phyloP scores from a whole-genome alignment of 768 basidiomycete genomes.

The Tulasnella calospora region DNA sequence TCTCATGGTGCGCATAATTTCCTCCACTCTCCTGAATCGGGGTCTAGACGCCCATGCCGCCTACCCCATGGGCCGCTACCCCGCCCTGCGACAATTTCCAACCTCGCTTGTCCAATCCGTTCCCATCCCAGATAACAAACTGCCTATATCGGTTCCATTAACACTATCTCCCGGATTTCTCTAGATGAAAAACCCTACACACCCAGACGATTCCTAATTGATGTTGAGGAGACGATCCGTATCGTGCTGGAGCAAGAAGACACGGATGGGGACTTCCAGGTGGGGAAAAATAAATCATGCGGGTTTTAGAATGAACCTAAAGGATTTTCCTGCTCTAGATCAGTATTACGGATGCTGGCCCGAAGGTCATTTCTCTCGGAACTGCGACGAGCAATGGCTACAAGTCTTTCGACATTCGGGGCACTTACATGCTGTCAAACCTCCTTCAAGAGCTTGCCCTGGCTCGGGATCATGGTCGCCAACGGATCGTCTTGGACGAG shows the following conservation, averaged over 20 bases:
- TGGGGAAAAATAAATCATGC: conserved; percentile 29
- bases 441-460: conserved; percentile 97
- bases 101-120: not conserved
- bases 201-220: conserved; percentile 88
- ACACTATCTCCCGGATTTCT: not conserved
- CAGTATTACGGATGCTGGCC: conserved; percentile 91
- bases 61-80: not conserved
- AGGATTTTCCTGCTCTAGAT: conserved; percentile 45
- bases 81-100: not conserved
- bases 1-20: conserved; percentile 55
- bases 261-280: conserved; percentile 91
- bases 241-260: conserved; percentile 97
- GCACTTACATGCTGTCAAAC: conserved; percentile 99
- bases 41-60: not conserved
- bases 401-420: conserved; percentile 95
- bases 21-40: not conserved
- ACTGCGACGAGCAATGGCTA: conserved; percentile 97
- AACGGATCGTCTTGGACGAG: conserved; percentile 97
- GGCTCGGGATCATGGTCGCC: conserved; percentile 88
- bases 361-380: conserved; percentile 91
- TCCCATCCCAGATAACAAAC: not conserved
- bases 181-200: conserved; percentile 72
- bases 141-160: not conserved
- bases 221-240: conserved; percentile 96
- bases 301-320: not conserved